phyloP scores from a whole-genome alignment of 208 protist species.

The Lotmaria passim region DNA sequence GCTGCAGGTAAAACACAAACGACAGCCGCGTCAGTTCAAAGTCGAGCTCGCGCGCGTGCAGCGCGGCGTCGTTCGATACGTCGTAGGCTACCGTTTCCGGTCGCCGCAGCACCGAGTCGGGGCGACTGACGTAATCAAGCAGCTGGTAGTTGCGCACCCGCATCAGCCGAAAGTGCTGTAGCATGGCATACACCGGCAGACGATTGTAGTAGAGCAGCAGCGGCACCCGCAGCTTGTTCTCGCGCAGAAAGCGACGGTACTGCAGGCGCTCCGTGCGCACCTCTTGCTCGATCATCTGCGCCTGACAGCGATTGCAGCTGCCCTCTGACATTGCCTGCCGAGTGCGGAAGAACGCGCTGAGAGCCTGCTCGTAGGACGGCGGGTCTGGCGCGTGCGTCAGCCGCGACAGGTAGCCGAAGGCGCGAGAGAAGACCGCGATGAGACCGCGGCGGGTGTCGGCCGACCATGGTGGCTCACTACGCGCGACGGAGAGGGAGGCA shows the following conservation, averaged over 20 bases:
- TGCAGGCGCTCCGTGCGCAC: constrained; percentile 10
- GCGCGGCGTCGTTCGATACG: neutral
- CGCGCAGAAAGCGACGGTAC: constrained; percentile 27
- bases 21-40: constrained; percentile 21
- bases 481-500: constrained; percentile 28
- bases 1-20: constrained; percentile 44
- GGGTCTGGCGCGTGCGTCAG: neutral
- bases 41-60: constrained; percentile 24
- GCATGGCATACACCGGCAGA: constrained; percentile 32
- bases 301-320: constrained; percentile 20
- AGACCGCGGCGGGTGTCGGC: constrained; percentile 8
- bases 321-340: constrained; percentile 25
- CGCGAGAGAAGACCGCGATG: neutral
- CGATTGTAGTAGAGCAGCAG: constrained; percentile 41
- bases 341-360: constrained; percentile 29
- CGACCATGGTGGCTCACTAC: constrained; percentile 30
- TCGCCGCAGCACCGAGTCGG: constrained; percentile 8
- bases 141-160: constrained; percentile 28
- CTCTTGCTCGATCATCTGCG: constrained; percentile 14
- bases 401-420: neutral
- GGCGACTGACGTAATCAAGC: constrained; percentile 27
- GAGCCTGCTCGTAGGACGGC: constrained; percentile 24
- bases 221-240: constrained; percentile 30
- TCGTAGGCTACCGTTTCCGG: constrained; percentile 15
- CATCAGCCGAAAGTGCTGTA: constrained; percentile 26